These are phyloP conservation scores for Liriodendron chinense DNA, from an alignment of 164 flowering plant species.

Conservation along the genomic window DNA sequence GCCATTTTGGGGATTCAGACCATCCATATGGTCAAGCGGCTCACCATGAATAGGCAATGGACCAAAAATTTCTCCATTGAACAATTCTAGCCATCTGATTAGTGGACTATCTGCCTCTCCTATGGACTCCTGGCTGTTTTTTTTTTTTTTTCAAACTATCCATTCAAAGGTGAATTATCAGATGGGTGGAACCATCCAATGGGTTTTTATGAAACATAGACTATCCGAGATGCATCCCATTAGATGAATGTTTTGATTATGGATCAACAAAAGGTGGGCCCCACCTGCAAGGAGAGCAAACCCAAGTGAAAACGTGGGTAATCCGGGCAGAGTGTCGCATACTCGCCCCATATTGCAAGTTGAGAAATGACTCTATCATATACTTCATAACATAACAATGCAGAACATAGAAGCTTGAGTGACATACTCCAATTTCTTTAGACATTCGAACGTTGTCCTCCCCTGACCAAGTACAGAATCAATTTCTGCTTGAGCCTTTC, in stretches of 20 bases:
- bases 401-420: slow-evolving; percentile 1
- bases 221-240: no score
- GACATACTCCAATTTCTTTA: slow-evolving; percentile 76
- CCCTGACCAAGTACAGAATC: slow-evolving; percentile 73
- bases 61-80: no score
- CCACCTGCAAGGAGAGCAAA: neutral
- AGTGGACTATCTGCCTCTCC: no score
- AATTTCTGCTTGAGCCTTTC: slow-evolving; percentile 87
- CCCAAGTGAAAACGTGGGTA: neutral
- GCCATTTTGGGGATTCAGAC: no score
- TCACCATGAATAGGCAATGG: no score
- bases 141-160: no score
- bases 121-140: no score
- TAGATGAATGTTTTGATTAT: neutral
- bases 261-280: neutral
- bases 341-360: neutral
- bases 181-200: no score
- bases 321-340: neutral
- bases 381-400: neutral
- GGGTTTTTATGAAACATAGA: no score
- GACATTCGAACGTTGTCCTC: slow-evolving; percentile 52
- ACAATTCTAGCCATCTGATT: no score
- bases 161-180: no score
- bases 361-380: neutral
- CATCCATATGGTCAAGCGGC: no score